Base-by-base conservation (phyloP, 176 grass and related monocot genomes). In the Carex parvula region DNA sequence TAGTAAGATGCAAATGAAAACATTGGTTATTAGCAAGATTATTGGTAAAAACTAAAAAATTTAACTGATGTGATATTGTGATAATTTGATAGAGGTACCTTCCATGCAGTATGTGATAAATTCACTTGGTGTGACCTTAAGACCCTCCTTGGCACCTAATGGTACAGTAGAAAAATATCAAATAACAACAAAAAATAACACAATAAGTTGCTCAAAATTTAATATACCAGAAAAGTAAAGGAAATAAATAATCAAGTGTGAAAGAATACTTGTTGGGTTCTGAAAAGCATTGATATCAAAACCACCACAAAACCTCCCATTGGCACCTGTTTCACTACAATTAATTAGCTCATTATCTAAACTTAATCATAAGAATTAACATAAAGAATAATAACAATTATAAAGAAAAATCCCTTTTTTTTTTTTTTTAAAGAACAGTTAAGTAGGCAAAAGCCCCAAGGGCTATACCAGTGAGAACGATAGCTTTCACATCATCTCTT, bases 401-500 rank as follows among this genome's bases (percentile, higher is more conserved):
- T 22, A 62, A 24, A 22, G 1, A 50, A 62, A 62, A 62, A 10
- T 20, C 4, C 21, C 1, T 6, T 20, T 0, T 32, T 6, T 75
- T 24, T 24, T 70, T 37, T 62, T 10, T 3, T 0, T 24, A 7
- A 53, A 53, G 20, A 75, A 26, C 18, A 26, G 4, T 53, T 18
- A 21, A 72, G 21, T 70, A 6, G 6, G 33, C 30, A 70, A 41
- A 70, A n/a, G 1, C 11, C 17, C 16, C 17, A 26, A 76, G 46
- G 18, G 63, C 14, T 79, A 59, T 90, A 98, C 95, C 89, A 87
- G 92, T 98, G 37, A 98, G 60, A 72, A 98, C 91, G 11, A 94
- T 93, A 73, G 92, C 95, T 84, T 91, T 93, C 60, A 95, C 91
- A 89, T 98, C 95, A 17, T 86, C 84, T 82, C 92, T 93, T 78